These are phyloP conservation scores for Metarhizium guizhouense DNA, from an alignment of 2,329 filamentous ascomycete genomes.

Conservation along the genomic window DNA sequence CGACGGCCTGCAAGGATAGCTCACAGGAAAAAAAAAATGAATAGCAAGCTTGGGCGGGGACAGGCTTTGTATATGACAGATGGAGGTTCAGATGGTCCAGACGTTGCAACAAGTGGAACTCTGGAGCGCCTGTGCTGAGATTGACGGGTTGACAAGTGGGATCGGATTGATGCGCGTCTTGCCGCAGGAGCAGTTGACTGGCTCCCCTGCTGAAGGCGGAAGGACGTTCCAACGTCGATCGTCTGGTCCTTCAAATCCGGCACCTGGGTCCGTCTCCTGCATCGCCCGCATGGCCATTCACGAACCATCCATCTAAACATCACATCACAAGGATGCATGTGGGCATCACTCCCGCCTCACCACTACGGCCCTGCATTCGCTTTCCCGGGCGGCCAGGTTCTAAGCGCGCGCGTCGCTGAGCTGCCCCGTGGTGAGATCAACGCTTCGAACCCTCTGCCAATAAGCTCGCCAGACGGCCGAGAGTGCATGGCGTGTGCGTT, in stretches of 20 bases:
- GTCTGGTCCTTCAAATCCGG: neutral
- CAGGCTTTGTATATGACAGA: constrained; percentile 1
- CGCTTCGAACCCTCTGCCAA: neutral
- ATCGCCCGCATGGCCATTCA: too few species aligned
- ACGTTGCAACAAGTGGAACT: neutral
- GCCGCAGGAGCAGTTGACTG: neutral
- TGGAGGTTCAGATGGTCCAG: neutral
- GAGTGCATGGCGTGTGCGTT: too few species aligned
- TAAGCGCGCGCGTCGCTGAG: constrained; percentile 6
- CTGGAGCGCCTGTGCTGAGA: neutral
- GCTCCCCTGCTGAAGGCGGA: too few species aligned
- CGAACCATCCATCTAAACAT: too few species aligned
- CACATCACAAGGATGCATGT: too few species aligned
- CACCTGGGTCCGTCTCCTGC: too few species aligned
- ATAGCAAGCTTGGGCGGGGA: constrained; percentile 1
- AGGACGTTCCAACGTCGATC: too few species aligned
- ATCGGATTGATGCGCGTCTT: neutral
- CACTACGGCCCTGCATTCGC: too few species aligned
- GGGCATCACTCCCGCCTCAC: too few species aligned
- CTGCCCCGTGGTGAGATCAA: neutral
- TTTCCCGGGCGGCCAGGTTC: neutral
- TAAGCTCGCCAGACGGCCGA: neutral
- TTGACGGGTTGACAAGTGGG: neutral
- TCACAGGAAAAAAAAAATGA: neutral
- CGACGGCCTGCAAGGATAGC: neutral